Evolutionary conservation across 805 yeast genomes (phyloP), one percentile per base, ranked within the genome.

Genomic region (Kazachstania bromeliacearum): DNA sequence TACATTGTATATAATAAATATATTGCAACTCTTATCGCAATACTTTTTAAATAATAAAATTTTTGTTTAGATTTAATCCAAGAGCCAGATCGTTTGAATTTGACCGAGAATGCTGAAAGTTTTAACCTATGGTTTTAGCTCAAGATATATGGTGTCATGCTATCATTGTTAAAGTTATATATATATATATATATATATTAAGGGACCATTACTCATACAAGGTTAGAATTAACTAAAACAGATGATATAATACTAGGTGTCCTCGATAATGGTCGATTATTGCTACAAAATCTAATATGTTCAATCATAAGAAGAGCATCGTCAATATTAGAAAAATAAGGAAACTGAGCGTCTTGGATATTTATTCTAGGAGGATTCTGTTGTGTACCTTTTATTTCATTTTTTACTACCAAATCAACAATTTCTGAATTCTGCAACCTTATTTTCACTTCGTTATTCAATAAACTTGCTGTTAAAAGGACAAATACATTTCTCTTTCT

Each of bases 391-490:
- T 16, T 29, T 9, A 27, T 13, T 20, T 14, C 31, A 19, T 34
- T 29, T n/a, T 31, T 32, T 18, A 28, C 34, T 14, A 36, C 36
- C 18, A 31, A 17, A 8, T 34, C 31, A 5, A 13, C 47, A 20
- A 84, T 73, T 1, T 87, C 88, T 6, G 88, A 71, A 26, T 57
- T 56, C 17, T 47, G 55, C 26, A 85, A 57, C 38, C 74, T 60
- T n/a, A 60, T 55, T 28, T 77, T 59, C n/a, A 83, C 63, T 2
- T 55, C 54, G 7, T 45, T 48, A 34, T 61, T 66, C 5, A 68
- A 57, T 4, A 84, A 71, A 7, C 82, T 73, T 16, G 87, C 65
- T 6, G 79, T 66, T 39, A 85, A 71, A 29, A 73, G 68, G 4
- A 84, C 79, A 7, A 60, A 57, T 6, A 81, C 75, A 2, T 66